Evolutionary conservation across 768 basidiomycete genomes (phyloP).

Genomic region (Pleurotus tuoliensis): DNA sequence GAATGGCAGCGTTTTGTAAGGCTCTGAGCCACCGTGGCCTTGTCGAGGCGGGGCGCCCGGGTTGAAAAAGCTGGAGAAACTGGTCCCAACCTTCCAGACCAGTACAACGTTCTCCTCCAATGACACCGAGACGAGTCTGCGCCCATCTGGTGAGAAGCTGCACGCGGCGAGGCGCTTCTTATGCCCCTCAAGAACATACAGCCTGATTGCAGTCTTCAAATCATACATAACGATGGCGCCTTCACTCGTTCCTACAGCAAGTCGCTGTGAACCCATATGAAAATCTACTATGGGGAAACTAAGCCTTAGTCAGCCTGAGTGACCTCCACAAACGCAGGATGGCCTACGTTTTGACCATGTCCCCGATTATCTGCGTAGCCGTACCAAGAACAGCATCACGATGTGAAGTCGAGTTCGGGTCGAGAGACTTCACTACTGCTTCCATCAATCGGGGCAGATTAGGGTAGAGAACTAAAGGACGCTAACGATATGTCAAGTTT

Average conservation of each 20-base stretch:
- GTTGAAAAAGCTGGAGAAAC: constrained; percentile 85
- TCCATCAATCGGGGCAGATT: constrained; percentile 86
- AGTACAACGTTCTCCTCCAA: constrained; percentile 80
- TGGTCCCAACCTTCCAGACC: constrained; percentile 95
- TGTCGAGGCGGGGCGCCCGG: constrained; percentile 90
- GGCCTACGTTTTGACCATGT: constrained; percentile 88
- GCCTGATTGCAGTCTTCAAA: constrained; percentile 88
- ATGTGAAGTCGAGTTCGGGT: constrained; percentile 76
- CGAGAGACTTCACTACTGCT: constrained; percentile 93
- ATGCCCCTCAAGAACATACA: constrained; percentile 95
- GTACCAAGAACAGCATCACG: constrained; percentile 86
- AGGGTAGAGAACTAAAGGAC: constrained; percentile 80
- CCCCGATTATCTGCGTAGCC: constrained; percentile 90
- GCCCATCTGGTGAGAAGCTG: constrained; percentile 91
- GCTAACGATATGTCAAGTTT: constrained; percentile 34
- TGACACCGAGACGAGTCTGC: constrained; percentile 82
- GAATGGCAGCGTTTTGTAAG: constrained; percentile 86
- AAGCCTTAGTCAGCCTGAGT: background rate
- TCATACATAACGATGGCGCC: constrained; percentile 96
- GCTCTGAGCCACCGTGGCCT: constrained; percentile 74
- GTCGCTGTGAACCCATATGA: constrained; percentile 78
- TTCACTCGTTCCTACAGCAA: constrained; percentile 92
- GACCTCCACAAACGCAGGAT: background rate
- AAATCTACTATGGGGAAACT: constrained; percentile 96
- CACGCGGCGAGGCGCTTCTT: constrained; percentile 76